Evolutionary conservation across 306 rosid species (phyloP).

Genomic region (Dalbergia oliveri): DNA sequence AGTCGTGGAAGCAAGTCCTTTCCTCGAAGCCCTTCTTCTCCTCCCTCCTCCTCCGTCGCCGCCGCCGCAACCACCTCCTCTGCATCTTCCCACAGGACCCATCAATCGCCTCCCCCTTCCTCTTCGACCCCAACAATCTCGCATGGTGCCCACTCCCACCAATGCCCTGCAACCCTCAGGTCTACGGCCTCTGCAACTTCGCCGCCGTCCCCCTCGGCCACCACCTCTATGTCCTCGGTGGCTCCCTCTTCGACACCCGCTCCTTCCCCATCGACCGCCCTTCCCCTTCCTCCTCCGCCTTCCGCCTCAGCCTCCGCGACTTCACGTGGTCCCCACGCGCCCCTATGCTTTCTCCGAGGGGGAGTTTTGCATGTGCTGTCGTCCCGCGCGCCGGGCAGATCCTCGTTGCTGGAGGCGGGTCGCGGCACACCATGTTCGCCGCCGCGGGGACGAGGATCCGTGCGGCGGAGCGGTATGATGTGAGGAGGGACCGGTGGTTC

Average conservation of each 20-base stretch:
- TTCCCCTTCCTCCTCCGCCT: conserved; percentile 60
- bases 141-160: conserved; percentile 87
- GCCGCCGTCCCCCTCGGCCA: conserved; percentile 66
- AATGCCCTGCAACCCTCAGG: conserved; percentile 79
- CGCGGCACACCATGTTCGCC: conserved; percentile 70
- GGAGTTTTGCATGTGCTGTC: conserved; percentile 85
- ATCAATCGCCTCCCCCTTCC: conserved; percentile 64
- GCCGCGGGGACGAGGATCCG: conserved; percentile 81
- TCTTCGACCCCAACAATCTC: conserved; percentile 69
- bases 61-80: conserved; percentile 56
- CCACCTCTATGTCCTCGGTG: conserved; percentile 75
- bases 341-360: conserved; percentile 76
- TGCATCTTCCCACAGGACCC: conserved; percentile 90
- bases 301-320: conserved; percentile 63
- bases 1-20: conserved; percentile 70
- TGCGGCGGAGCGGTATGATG: conserved; percentile 76
- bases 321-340: conserved; percentile 67
- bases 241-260: conserved; percentile 87
- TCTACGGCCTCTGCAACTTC: conserved; percentile 88
- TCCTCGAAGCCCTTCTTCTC: conserved; percentile 64
- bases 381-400: conserved; percentile 49
- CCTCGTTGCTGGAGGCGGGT: conserved; percentile 89
- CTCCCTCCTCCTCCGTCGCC: conserved; percentile 48
- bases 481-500: conserved; percentile 69
- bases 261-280: conserved; percentile 92